Conservation (phyloP, 257 asterid species). For the Orobanche coerulescens region DNA sequence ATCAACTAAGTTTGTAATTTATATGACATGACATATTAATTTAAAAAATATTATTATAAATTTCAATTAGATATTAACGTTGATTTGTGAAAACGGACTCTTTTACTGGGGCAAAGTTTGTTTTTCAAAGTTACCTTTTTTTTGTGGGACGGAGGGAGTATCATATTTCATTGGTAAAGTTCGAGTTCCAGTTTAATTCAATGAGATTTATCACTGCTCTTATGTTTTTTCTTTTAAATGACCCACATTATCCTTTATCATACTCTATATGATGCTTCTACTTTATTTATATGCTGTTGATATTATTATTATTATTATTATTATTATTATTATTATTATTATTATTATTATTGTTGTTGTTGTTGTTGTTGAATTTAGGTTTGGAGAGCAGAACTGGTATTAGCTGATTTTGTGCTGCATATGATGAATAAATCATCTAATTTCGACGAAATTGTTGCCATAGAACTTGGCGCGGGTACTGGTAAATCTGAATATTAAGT, state of each 20-base stretch:
- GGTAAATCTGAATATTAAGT: conserved; percentile 34
- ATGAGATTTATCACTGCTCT: neutral
- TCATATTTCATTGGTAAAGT: neutral
- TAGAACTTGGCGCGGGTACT: conserved; percentile 95
- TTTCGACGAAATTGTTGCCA: conserved; percentile 55
- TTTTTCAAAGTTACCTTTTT: too few species aligned
- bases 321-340: too few species aligned
- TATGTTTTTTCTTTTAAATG: conserved; percentile 1
- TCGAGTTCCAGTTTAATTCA: neutral
- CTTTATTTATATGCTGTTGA: conserved; percentile 4
- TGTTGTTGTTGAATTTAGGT: conserved; percentile 49
- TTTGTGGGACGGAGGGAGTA: too few species aligned
- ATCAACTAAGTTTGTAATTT: too few species aligned
- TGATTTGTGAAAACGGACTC: too few species aligned
- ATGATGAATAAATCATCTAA: conserved; percentile 47
- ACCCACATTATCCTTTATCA: neutral
- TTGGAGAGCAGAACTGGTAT: conserved; percentile 85
- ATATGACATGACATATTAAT: too few species aligned
- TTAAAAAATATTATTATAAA: too few species aligned
- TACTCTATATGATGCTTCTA: neutral
- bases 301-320: neutral
- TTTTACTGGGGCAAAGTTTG: too few species aligned
- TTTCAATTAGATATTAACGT: too few species aligned
- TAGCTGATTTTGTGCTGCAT: conserved; percentile 87
- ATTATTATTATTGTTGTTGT: too few species aligned